A percentile compares a stretch with the other conserved stretches of the same genome.
These are phyloP conservation scores for Zalaria sp. DNA, from an alignment of 2,329 filamentous ascomycete genomes.

Conservation along the genomic window DNA sequence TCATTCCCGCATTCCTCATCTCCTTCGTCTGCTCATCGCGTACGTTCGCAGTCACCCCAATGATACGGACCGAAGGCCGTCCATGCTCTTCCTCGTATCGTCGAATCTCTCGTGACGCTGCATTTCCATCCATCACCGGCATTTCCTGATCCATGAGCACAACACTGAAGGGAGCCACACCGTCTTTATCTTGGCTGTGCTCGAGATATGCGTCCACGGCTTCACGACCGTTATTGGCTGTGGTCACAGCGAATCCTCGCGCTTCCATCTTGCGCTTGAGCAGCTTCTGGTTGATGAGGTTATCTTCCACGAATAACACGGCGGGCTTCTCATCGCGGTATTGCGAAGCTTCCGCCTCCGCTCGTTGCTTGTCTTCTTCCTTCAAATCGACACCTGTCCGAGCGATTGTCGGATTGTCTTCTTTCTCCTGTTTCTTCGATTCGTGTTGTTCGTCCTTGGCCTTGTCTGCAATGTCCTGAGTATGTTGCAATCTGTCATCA, in stretches of 20 bases:
- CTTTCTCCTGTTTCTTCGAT: neutral
- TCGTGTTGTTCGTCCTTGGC: neutral
- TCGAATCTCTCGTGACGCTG: conserved; percentile 14
- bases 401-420: neutral
- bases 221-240: conserved; percentile 18
- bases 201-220: conserved; percentile 11
- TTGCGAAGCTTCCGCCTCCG: neutral
- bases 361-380: too few species aligned
- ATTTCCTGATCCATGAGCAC: conserved; percentile 21
- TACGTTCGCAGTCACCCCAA: conserved; percentile 22
- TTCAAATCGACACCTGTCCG: neutral
- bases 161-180: conserved; percentile 17
- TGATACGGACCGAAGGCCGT: conserved; percentile 12
- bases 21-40: conserved; percentile 16
- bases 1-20: conserved; percentile 18
- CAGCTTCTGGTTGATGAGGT: conserved; percentile 19
- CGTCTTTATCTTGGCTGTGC: conserved; percentile 16
- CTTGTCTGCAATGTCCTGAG: too few species aligned
- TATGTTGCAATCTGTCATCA: too few species aligned
- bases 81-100: conserved; percentile 10
- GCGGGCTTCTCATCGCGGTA: conserved; percentile 2
- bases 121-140: conserved; percentile 19
- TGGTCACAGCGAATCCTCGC: conserved; percentile 15
- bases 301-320: conserved; percentile 18
- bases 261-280: conserved; percentile 13